These are phyloP conservation scores for Stephania cephalantha DNA, from an alignment of 164 flowering plant genomes.

Conservation along the genomic window DNA sequence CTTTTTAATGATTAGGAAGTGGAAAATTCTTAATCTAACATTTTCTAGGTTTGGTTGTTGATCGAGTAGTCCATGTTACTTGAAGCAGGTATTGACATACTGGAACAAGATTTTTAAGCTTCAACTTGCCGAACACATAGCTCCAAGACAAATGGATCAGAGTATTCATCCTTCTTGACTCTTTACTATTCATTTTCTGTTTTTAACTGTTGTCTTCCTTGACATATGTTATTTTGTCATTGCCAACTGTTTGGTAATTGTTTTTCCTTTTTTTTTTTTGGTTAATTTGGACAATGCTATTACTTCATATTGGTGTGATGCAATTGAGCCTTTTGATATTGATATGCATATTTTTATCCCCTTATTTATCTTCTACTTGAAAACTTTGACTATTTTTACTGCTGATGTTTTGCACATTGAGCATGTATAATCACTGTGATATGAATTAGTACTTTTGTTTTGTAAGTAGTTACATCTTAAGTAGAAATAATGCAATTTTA, in stretches of 20 bases:
- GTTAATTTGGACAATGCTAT: too few relatives aligned
- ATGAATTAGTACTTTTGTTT: neutral
- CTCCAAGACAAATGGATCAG: constrained; percentile 32
- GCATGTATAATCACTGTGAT: neutral
- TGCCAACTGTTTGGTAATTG: neutral
- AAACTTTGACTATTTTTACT: neutral
- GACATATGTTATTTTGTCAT: too few relatives aligned
- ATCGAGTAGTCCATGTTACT: neutral
- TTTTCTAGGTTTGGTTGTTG: neutral
- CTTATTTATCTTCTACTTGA: neutral
- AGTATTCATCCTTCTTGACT: constrained; percentile 21
- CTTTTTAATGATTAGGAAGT: too few relatives aligned
- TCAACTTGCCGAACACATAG: neutral
- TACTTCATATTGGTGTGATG: neutral
- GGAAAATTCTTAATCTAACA: neutral
- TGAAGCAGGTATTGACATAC: constrained; percentile 15
- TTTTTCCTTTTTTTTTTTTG: neutral
- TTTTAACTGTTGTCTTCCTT: neutral
- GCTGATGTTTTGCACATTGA: neutral
- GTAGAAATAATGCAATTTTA: neutral
- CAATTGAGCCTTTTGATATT: neutral
- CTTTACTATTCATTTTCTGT: constrained; percentile 1
- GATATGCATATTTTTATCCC: neutral
- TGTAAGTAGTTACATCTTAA: neutral
- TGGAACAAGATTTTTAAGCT: constrained; percentile 6